Percentiles rank a stretch among this genome's conserved stretches.
Evolutionary conservation across 2,329 filamentous ascomycete genomes (phyloP).

Genomic region (Botrytis aclada): DNA sequence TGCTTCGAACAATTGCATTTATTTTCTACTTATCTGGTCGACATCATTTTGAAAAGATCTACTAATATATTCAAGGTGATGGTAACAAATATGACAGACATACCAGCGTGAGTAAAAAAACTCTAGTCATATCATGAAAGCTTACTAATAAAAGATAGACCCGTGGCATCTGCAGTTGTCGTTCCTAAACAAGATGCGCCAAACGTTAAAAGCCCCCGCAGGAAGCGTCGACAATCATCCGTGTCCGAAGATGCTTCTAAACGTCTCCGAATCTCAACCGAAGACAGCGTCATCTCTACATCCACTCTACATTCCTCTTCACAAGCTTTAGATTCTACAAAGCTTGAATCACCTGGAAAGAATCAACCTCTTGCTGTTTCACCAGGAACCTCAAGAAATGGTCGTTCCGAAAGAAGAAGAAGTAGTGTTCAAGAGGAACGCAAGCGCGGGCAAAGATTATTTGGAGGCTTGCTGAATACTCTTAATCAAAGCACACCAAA

Average conservation of each 20-base stretch:
- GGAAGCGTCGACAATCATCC: slow-evolving; percentile 51
- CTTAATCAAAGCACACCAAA: slow-evolving; percentile 68
- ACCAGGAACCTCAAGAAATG: slow-evolving; percentile 18
- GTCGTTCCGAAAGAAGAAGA: slow-evolving; percentile 38
- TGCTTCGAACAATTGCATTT: neutral
- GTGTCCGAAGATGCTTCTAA: slow-evolving; percentile 49
- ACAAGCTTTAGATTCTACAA: slow-evolving; percentile 24
- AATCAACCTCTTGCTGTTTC: slow-evolving; percentile 1
- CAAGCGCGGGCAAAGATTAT: slow-evolving; percentile 79
- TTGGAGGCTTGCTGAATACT: slow-evolving; percentile 62
- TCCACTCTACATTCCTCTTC: slow-evolving; percentile 34
- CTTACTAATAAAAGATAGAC: slow-evolving; percentile 24
- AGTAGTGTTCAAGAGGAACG: slow-evolving; percentile 67
- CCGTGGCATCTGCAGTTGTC: slow-evolving; percentile 40
- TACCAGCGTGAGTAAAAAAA: slow-evolving; percentile 6
- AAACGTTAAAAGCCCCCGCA: slow-evolving; percentile 23
- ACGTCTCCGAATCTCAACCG: slow-evolving; percentile 47
- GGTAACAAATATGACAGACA: slow-evolving; percentile 9
- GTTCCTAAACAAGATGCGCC: slow-evolving; percentile 32
- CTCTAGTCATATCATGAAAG: neutral
- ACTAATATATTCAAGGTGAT: slow-evolving; percentile 10
- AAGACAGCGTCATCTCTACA: slow-evolving; percentile 26
- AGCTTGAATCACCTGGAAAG: slow-evolving; percentile 16
- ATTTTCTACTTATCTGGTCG: neutral
- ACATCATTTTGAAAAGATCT: neutral